Evolutionary conservation across 1,284 basidiomycete genomes (phyloP).

Genomic region (Butyriboletus pseudospeciosus): DNA sequence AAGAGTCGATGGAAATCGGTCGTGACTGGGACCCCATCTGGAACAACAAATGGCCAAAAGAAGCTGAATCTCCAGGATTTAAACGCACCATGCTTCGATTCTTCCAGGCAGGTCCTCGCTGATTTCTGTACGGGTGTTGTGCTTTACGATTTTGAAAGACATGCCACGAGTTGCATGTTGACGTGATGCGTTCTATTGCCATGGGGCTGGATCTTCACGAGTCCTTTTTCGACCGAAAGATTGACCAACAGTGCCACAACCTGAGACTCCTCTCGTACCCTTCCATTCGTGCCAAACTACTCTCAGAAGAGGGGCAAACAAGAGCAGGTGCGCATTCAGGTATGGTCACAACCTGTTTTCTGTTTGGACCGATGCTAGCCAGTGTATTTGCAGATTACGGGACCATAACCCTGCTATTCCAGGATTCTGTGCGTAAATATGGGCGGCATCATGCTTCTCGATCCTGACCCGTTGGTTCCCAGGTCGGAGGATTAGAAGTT

Average conservation of each 20-base stretch:
- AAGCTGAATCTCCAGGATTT: conserved; percentile 61
- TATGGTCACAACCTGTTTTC: conserved; percentile 19
- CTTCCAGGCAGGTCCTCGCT: conserved; percentile 48
- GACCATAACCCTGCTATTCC: conserved; percentile 79
- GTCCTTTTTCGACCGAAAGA: conserved; percentile 67
- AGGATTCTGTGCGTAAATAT: conserved; percentile 56
- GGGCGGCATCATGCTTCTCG: neutral
- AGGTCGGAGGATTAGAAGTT: conserved; percentile 82
- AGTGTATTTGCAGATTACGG: conserved; percentile 60
- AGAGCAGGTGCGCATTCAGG: conserved; percentile 78
- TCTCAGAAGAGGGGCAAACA: conserved; percentile 64
- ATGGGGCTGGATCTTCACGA: conserved; percentile 71
- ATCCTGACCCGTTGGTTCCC: conserved; percentile 3
- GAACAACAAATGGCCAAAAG: conserved; percentile 77
- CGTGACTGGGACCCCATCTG: conserved; percentile 69
- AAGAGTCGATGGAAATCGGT: conserved; percentile 84
- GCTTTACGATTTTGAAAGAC: conserved; percentile 37
- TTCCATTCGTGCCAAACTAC: conserved; percentile 54
- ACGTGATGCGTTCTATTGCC: conserved; percentile 78
- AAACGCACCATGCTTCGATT: conserved; percentile 69
- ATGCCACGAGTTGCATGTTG: conserved; percentile 69
- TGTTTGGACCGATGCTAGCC: conserved; percentile 1
- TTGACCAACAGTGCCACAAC: conserved; percentile 74
- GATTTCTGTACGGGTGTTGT: neutral
- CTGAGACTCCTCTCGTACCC: conserved; percentile 74